Conservation (phyloP, 768 basidiomycete species). For the Mycena metata region DNA sequence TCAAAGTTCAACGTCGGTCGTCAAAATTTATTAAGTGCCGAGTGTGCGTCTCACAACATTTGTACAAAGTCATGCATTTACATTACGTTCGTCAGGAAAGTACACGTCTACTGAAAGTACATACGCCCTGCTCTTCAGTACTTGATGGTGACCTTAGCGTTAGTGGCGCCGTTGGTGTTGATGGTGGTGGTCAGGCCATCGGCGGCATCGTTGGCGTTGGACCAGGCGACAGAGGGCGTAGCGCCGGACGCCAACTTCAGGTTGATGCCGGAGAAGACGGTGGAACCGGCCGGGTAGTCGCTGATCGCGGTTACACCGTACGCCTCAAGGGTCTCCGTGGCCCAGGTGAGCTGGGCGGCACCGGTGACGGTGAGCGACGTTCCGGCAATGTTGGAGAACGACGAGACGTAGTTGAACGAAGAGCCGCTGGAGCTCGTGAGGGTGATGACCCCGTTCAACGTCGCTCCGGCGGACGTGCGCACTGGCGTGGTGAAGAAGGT, state of each 20-base stretch:
- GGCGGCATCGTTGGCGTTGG: background rate
- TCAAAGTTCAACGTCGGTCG: too few species aligned
- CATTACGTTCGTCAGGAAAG: too few species aligned
- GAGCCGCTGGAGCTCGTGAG: conserved; percentile 15
- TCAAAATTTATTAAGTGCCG: too few species aligned
- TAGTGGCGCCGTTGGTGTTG: background rate
- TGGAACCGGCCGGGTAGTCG: conserved; percentile 11
- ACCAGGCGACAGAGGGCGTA: background rate
- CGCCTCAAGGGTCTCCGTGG: conserved; percentile 11
- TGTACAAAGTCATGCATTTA: too few species aligned
- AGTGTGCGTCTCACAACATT: too few species aligned
- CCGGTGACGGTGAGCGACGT: conserved; percentile 20
- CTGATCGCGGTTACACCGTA: background rate
- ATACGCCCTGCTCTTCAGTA: background rate
- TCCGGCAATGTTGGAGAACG: conserved; percentile 28
- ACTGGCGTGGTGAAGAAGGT: conserved; percentile 24
- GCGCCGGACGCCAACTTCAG: background rate
- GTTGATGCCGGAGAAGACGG: background rate
- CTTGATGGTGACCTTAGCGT: background rate
- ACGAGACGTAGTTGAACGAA: conserved; percentile 23
- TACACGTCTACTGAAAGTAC: too few species aligned
- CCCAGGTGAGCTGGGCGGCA: conserved; percentile 21
- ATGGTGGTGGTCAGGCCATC: background rate
- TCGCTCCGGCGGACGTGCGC: conserved; percentile 13
- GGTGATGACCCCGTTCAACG: conserved; percentile 21